Conservation (phyloP, 1,284 basidiomycete species). For the Marasmius tenuissimus region DNA sequence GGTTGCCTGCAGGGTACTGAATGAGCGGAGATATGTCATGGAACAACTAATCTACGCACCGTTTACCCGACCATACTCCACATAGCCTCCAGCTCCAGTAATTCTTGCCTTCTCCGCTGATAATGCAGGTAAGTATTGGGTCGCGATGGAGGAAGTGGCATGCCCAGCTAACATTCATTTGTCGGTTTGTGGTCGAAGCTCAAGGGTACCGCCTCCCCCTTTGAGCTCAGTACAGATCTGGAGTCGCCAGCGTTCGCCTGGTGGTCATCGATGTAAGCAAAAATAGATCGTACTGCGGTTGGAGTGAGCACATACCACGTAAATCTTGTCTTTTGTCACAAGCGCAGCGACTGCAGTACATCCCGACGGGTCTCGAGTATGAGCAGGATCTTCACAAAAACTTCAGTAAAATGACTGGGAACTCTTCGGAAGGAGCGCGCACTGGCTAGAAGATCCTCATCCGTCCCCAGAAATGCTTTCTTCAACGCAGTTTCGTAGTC, state of each 20-base stretch:
- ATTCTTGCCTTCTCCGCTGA: slow-evolving; percentile 88
- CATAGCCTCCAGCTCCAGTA: slow-evolving; percentile 91
- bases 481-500: slow-evolving; percentile 83
- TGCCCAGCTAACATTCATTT: slow-evolving; percentile 64
- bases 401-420: slow-evolving; percentile 11
- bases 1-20: slow-evolving; percentile 66
- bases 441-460: slow-evolving; percentile 92
- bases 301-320: slow-evolving; percentile 58
- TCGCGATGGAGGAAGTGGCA: slow-evolving; percentile 11
- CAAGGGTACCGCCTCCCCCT: slow-evolving; percentile 85
- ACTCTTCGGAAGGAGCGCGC: slow-evolving; percentile 24
- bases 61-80: slow-evolving; percentile 97
- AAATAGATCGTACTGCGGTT: slow-evolving; percentile 4
- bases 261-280: not conserved
- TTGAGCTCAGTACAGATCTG: slow-evolving; percentile 84
- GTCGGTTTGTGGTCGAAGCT: slow-evolving; percentile 97
- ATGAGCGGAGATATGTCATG: not conserved
- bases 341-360: slow-evolving; percentile 95
- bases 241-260: slow-evolving; percentile 99
- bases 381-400: slow-evolving; percentile 68
- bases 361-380: slow-evolving; percentile 91
- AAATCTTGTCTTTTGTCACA: slow-evolving; percentile 81
- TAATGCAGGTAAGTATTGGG: slow-evolving; percentile 2
- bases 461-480: slow-evolving; percentile 89
- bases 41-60: slow-evolving; percentile 50